phyloP scores from a whole-genome alignment of 2,329 filamentous ascomycete species.

The Aureobasidium sp. region DNA sequence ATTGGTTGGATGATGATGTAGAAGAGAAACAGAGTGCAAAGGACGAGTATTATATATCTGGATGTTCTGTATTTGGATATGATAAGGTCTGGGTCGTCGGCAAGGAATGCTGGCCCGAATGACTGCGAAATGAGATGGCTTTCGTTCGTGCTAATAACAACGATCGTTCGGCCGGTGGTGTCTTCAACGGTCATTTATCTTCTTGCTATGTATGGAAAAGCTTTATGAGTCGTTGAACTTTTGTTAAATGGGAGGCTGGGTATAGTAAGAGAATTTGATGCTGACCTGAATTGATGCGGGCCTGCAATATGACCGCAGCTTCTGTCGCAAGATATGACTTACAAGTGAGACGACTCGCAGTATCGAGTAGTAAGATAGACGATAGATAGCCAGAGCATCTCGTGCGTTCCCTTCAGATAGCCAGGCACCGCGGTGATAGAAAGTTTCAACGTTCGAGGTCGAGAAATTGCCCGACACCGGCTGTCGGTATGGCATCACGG shows the following conservation, averaged over 20 bases:
- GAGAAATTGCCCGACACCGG: background rate
- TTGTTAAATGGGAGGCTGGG: background rate
- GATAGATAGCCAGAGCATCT: background rate
- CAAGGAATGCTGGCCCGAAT: background rate
- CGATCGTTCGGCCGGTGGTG: background rate
- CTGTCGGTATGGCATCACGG: background rate
- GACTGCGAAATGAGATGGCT: conserved; percentile 9
- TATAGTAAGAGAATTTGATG: background rate
- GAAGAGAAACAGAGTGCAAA: background rate
- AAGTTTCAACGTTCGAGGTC: background rate
- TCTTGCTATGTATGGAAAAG: conserved; percentile 3
- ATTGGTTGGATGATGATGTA: conserved; percentile 9
- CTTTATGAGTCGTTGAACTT: conserved; percentile 3
- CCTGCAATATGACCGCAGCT: background rate
- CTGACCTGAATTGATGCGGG: background rate
- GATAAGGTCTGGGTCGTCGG: background rate
- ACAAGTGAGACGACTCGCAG: background rate
- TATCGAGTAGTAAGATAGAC: conserved; percentile 1
- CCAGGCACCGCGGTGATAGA: background rate
- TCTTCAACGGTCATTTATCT: background rate
- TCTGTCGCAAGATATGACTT: background rate
- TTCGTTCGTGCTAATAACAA: background rate
- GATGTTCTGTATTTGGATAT: background rate
- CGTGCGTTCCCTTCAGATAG: background rate
- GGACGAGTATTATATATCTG: conserved; percentile 4